A percentile compares a stretch with the other conserved stretches of the same genome.
Evolutionary conservation across 1,284 basidiomycete species (phyloP).

Genomic region (Peniophora sp.): DNA sequence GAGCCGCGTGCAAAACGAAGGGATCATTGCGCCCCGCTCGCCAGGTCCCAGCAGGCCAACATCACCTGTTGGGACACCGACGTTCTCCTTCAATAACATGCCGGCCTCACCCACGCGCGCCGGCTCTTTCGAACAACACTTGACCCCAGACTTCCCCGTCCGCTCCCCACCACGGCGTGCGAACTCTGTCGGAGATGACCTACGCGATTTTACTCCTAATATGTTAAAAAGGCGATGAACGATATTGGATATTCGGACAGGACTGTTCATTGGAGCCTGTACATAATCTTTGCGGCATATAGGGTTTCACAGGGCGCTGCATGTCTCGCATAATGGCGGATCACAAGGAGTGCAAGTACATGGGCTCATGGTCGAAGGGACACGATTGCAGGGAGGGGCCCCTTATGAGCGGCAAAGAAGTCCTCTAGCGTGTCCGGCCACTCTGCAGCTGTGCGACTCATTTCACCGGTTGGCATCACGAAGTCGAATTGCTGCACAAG

Average conservation of each 20-base stretch:
- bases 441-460: background rate
- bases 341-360: no score
- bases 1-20: constrained; percentile 1
- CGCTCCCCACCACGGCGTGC: background rate
- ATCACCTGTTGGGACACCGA: background rate
- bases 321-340: no score
- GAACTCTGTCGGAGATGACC: background rate
- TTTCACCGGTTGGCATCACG: background rate
- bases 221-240: background rate
- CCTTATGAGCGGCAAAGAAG: background rate
- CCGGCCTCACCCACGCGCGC: background rate
- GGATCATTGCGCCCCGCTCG: constrained; percentile 6
- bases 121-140: background rate
- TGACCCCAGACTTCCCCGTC: background rate
- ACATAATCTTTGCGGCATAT: no score
- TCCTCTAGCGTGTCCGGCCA: background rate
- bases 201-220: background rate
- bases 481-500: constrained; percentile 20
- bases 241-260: background rate
- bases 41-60: background rate
- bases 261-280: background rate
- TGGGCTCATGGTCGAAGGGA: background rate
- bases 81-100: background rate
- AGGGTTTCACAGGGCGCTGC: no score
- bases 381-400: background rate